These are phyloP conservation scores for Epithemia pelagica DNA, from an alignment of 108 stramenopile genomes.

Conservation along the genomic window DNA sequence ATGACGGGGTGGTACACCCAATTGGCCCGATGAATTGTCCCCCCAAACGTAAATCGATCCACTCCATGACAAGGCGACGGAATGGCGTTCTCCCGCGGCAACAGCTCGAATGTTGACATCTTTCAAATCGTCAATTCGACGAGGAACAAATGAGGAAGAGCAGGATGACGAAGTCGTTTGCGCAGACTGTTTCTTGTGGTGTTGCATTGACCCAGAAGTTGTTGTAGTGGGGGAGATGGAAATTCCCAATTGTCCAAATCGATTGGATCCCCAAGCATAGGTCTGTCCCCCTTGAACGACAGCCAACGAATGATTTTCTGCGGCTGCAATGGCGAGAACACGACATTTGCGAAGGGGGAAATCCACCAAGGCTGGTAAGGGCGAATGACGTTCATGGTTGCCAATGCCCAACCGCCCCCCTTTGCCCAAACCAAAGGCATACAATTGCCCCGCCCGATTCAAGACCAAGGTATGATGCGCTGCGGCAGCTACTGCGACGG, in stretches of 20 bases:
- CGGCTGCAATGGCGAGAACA: constrained; percentile 65
- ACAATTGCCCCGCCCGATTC: constrained; percentile 57
- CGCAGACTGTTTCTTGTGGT: constrained; percentile 2
- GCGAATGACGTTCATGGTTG: constrained; percentile 44
- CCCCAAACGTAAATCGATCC: constrained; percentile 86
- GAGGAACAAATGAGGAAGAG: constrained; percentile 43
- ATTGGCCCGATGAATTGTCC: constrained; percentile 66
- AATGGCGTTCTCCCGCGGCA: constrained; percentile 74
- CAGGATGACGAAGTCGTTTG: neutral
- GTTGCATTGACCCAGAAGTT: neutral
- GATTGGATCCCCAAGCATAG: constrained; percentile 75
- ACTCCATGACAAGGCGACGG: constrained; percentile 55
- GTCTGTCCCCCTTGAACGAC: constrained; percentile 50
- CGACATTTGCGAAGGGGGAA: constrained; percentile 29
- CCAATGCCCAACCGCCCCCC: constrained; percentile 72
- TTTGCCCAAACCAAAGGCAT: constrained; percentile 73
- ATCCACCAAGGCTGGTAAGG: constrained; percentile 61
- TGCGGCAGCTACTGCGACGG: constrained; percentile 62
- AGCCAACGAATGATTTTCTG: constrained; percentile 78
- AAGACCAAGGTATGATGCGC: constrained; percentile 72
- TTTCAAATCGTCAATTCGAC: constrained; percentile 65
- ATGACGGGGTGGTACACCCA: constrained; percentile 37
- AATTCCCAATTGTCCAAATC: constrained; percentile 74
- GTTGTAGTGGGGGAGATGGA: neutral
- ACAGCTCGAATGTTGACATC: constrained; percentile 49